Evolutionary conservation across 2,329 filamentous ascomycete genomes (phyloP), one percentile per base, ranked within the genome.

Genomic region (Trichoderma sp.): DNA sequence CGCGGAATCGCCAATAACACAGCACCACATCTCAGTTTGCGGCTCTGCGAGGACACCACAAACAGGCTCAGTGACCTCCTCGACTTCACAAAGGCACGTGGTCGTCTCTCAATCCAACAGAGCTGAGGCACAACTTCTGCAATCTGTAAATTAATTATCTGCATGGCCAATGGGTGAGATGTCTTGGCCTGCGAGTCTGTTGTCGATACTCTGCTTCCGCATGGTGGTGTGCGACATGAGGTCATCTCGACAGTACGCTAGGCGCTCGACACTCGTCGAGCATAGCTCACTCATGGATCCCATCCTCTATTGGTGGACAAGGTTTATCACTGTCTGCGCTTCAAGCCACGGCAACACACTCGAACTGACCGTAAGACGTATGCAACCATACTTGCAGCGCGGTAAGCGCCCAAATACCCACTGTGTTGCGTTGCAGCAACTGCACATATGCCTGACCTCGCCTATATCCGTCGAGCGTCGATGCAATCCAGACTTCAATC

Each of bases 1-100:
- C 7, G 43, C 26, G 6, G n/a, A 53, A 43, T 72, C 71, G 73
- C 78, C 79, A 80, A 79, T 78, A 72, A 74, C 64, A 71, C 70
- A 58, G 73, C 73, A 75, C 73, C 77, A 80, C 78, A 78, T 80
- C 71, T 73, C 53, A 21, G 39, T 51, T 65, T 76, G 76, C 73
- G 74, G 73, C 76, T 78, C 75, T 75, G 73, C 72, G 73, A 47
- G 51, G 58, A 64, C 43, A 69, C 51, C 71, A 57, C 61, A 56
- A 68, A 67, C 73, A 75, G 32, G 71, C 30, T 57, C 32, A 30
- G 39, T 26, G 57, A 53, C 67, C 56, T 62, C 4, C 57, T 6
- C 24, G 30, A 24, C 24, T 53, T 21, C 21, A 30, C 36, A 14
- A 8, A 14, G 39, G 57, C 70, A 69, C 70, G 70, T 73, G 72